Percentiles rank a stretch among this genome's conserved stretches.
These are phyloP conservation scores for Byssoonygena ceratinophila DNA, from an alignment of 2,329 filamentous ascomycete species.

Conservation along the genomic window DNA sequence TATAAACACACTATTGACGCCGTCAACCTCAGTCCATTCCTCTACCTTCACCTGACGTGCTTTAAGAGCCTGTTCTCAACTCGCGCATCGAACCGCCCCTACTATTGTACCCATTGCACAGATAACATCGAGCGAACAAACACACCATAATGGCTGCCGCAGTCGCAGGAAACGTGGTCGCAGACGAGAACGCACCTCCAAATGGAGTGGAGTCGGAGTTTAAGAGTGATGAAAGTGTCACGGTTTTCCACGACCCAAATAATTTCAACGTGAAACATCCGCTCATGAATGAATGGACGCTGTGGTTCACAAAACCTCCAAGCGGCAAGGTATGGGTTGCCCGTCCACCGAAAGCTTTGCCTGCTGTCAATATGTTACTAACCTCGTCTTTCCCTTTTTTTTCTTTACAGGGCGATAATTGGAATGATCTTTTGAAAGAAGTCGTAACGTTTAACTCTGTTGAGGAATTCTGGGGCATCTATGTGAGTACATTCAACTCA, in stretches of 20 bases:
- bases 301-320: conserved; percentile 98
- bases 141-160: conserved; percentile 30
- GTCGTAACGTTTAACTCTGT: conserved; percentile 98
- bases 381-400: neutral
- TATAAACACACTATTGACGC: neutral
- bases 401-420: conserved; percentile 70
- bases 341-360: neutral
- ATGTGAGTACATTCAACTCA: conserved; percentile 54
- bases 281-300: conserved; percentile 91
- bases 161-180: conserved; percentile 26
- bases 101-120: neutral
- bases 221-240: conserved; percentile 56
- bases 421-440: conserved; percentile 96
- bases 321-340: conserved; percentile 66
- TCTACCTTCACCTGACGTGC: neutral
- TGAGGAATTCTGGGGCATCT: conserved; percentile 99
- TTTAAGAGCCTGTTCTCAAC: conserved; percentile 1
- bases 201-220: conserved; percentile 39
- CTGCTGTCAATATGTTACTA: neutral
- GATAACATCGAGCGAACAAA: neutral
- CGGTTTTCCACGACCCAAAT: conserved; percentile 94
- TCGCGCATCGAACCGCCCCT: neutral
- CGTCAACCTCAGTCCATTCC: conserved; percentile 11
- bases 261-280: conserved; percentile 99
- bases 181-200: conserved; percentile 47